Evolutionary conservation across 768 basidiomycete genomes (phyloP).

Genomic region (Hydnomerulius pinastri): DNA sequence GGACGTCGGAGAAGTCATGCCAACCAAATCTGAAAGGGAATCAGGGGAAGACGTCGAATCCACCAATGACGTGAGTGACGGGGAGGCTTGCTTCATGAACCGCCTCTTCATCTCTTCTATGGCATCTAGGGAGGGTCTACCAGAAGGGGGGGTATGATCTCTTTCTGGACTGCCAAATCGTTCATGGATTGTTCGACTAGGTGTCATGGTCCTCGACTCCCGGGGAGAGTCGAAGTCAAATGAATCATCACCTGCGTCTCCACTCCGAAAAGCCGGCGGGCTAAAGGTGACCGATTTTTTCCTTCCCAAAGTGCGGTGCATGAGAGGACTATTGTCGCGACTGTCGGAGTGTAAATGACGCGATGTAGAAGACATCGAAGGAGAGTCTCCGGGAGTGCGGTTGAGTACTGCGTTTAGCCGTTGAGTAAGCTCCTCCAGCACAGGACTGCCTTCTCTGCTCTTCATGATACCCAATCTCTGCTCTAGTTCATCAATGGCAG

Average conservation of each 20-base stretch:
- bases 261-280: conserved; percentile 5
- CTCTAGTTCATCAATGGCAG: conserved; percentile 65
- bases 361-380: conserved; percentile 26
- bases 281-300: conserved; percentile 16
- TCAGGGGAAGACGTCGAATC: conserved; percentile 16
- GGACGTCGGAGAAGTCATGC: conserved; percentile 7
- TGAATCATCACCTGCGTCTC: conserved; percentile 1
- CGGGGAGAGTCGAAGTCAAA: conserved; percentile 7
- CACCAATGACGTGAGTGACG: conserved; percentile 26
- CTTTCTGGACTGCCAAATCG: conserved; percentile 16
- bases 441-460: conserved; percentile 56
- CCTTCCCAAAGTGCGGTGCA: conserved; percentile 23
- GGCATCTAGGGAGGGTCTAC: conserved; percentile 46
- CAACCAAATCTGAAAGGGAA: conserved; percentile 11
- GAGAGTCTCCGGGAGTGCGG: conserved; percentile 34
- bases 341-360: conserved; percentile 16
- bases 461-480: conserved; percentile 58
- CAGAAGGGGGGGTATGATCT: conserved; percentile 9
- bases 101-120: conserved; percentile 66
- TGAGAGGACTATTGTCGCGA: conserved; percentile 29
- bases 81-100: conserved; percentile 40
- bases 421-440: conserved; percentile 51
- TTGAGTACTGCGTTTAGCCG: conserved; percentile 42
- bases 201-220: conserved; percentile 13
- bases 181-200: conserved; percentile 7